Conservation (phyloP, 805 yeast genomes). For the Hanseniaspora lachancei region DNA sequence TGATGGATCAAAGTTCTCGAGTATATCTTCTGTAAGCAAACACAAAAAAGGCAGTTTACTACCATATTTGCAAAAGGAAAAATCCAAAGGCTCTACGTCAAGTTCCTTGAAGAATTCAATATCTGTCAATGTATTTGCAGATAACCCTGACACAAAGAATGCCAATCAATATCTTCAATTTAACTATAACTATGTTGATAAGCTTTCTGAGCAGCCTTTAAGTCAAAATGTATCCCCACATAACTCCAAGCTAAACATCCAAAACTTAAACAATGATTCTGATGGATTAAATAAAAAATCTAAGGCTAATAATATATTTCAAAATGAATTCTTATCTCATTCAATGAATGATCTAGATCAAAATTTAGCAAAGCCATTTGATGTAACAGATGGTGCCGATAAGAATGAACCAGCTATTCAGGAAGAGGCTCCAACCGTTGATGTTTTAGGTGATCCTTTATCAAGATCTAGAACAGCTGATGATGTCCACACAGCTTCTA, state of each 20-base stretch:
- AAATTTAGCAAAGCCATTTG: not conserved
- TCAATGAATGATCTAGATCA: not conserved
- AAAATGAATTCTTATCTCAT: not conserved
- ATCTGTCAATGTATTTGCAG: not conserved
- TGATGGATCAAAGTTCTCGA: slow-evolving; percentile 10
- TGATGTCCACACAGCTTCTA: not conserved
- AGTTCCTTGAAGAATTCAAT: slow-evolving; percentile 4
- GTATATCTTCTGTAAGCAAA: slow-evolving; percentile 8
- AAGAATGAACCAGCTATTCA: not conserved
- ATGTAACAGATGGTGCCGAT: not conserved
- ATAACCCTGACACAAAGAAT: not conserved
- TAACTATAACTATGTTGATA: not conserved
- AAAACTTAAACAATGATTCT: not conserved
- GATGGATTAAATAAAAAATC: not conserved
- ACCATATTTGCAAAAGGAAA: not conserved
- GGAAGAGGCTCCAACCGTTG: not conserved
- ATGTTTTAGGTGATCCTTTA: slow-evolving; percentile 6
- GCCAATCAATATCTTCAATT: not conserved
- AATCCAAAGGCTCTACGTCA: not conserved
- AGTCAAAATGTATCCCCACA: not conserved
- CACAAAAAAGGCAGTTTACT: not conserved
- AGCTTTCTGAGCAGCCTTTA: not conserved
- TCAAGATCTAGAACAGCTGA: slow-evolving; percentile 3
- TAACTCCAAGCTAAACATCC: not conserved
- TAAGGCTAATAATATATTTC: slow-evolving; percentile 1